phyloP scores from a whole-genome alignment of 805 yeast genomes.

The Cyberlindnera euphorbiae region DNA sequence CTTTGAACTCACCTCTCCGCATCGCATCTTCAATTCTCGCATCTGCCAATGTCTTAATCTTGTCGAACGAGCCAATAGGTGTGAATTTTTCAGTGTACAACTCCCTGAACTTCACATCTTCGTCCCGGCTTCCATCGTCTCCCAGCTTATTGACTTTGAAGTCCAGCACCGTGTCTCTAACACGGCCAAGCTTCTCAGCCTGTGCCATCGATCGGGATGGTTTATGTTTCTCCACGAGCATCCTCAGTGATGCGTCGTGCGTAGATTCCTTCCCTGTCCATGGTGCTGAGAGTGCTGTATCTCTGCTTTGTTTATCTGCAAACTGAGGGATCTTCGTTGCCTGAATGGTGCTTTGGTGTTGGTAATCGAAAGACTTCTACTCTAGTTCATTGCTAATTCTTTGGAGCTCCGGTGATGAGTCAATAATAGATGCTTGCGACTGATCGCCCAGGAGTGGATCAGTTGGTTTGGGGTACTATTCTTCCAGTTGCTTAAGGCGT shows the following conservation, averaged over 20 bases:
- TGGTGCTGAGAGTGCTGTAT: conserved; percentile 45
- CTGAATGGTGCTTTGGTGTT: conserved; percentile 38
- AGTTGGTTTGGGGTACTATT: conserved; percentile 19
- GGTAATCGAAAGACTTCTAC: conserved; percentile 31
- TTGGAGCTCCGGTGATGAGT: conserved; percentile 21
- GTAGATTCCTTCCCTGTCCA: conserved; percentile 56
- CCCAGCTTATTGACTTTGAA: conserved; percentile 40
- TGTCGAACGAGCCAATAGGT: conserved; percentile 34
- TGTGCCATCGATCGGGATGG: conserved; percentile 30
- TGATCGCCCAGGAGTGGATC: conserved; percentile 22
- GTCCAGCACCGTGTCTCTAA: conserved; percentile 63
- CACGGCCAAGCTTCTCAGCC: conserved; percentile 44
- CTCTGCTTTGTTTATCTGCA: conserved; percentile 40
- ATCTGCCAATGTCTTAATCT: conserved; percentile 65
- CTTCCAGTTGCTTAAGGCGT: conserved; percentile 25
- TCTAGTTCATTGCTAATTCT: conserved; percentile 29
- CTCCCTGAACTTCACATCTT: conserved; percentile 46
- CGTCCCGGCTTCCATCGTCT: conserved; percentile 25
- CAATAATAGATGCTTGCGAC: conserved; percentile 23
- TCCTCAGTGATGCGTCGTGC: conserved; percentile 44
- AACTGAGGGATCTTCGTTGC: conserved; percentile 37
- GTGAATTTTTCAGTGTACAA: conserved; percentile 58
- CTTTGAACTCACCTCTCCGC: conserved; percentile 62
- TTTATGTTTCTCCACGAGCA: conserved; percentile 50
- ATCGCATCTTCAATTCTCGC: conserved; percentile 71